Evolutionary conservation across 108 stramenopile genomes (phyloP).

Genomic region (Pseudonitzschia pungens): DNA sequence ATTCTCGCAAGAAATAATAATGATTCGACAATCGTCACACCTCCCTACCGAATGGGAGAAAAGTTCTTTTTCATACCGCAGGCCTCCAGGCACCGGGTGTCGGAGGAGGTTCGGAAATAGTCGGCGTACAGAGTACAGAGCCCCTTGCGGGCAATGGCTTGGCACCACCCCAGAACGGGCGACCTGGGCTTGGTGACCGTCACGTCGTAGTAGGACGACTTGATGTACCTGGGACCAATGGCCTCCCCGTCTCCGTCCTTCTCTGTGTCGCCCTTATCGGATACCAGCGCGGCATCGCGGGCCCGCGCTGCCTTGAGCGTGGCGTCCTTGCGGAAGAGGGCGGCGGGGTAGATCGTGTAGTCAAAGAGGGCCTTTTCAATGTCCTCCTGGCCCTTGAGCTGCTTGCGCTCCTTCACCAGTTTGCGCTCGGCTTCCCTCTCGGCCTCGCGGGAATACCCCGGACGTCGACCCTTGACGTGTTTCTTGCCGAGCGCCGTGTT

Average conservation of each 20-base stretch:
- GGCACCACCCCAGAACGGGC: constrained; percentile 78
- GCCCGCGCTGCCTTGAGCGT: constrained; percentile 81
- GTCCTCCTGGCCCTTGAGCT: constrained; percentile 85
- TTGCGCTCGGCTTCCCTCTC: constrained; percentile 73
- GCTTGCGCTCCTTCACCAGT: constrained; percentile 76
- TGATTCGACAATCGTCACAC: background rate
- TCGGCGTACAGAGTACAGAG: constrained; percentile 78
- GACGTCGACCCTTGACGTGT: constrained; percentile 67
- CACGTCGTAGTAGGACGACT: constrained; percentile 83
- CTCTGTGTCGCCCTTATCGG: constrained; percentile 16
- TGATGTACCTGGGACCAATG: constrained; percentile 73
- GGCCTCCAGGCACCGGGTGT: constrained; percentile 73
- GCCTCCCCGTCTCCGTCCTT: constrained; percentile 36
- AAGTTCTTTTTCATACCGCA: constrained; percentile 83
- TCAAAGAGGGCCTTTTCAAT: constrained; percentile 88
- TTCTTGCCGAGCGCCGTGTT: constrained; percentile 88
- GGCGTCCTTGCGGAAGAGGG: constrained; percentile 86
- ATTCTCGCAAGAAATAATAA: background rate
- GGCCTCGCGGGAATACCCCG: constrained; percentile 73
- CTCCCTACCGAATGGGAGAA: background rate
- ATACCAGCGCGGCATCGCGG: constrained; percentile 53
- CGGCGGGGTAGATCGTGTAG: constrained; percentile 85
- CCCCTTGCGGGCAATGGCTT: constrained; percentile 79
- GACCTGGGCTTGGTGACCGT: constrained; percentile 85
- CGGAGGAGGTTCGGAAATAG: constrained; percentile 75